Conservation (phyloP, 1,284 basidiomycete species). For the Pterulicium gracile region DNA sequence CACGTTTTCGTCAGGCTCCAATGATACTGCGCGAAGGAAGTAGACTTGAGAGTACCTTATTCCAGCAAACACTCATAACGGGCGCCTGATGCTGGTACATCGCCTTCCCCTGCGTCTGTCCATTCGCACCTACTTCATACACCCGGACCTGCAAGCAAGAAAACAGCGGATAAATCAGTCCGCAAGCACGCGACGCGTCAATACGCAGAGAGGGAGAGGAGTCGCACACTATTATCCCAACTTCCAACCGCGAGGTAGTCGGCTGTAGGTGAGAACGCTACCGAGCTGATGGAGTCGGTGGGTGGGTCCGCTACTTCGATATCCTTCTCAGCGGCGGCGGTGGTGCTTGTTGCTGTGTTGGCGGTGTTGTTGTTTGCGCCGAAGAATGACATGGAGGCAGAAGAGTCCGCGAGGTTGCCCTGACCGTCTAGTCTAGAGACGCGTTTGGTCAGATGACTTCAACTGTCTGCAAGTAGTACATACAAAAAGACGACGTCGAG, state of each 20-base stretch:
- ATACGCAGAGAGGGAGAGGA: slow-evolving; percentile 4
- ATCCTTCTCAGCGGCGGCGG: slow-evolving; percentile 40
- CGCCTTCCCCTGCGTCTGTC: slow-evolving; percentile 67
- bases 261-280: slow-evolving; percentile 53
- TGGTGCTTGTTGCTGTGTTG: slow-evolving; percentile 14
- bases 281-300: slow-evolving; percentile 60
- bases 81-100: slow-evolving; percentile 80
- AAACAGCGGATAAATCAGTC: not conserved
- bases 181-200: too few species aligned
- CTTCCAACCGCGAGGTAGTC: slow-evolving; percentile 69
- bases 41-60: slow-evolving; percentile 43
- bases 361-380: slow-evolving; percentile 18
- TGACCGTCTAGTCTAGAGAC: too few species aligned
- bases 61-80: slow-evolving; percentile 78
- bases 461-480: not conserved
- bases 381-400: slow-evolving; percentile 31
- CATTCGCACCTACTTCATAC: slow-evolving; percentile 47
- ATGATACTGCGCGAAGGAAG: too few species aligned
- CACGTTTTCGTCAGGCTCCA: slow-evolving; percentile 10
- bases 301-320: slow-evolving; percentile 69
- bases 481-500: not conserved
- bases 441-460: not conserved
- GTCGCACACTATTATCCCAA: slow-evolving; percentile 69
- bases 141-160: slow-evolving; percentile 37
- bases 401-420: too few species aligned